Conservation (phyloP, 2,329 filamentous ascomycete genomes). For the Colletotrichum endophyticum region DNA sequence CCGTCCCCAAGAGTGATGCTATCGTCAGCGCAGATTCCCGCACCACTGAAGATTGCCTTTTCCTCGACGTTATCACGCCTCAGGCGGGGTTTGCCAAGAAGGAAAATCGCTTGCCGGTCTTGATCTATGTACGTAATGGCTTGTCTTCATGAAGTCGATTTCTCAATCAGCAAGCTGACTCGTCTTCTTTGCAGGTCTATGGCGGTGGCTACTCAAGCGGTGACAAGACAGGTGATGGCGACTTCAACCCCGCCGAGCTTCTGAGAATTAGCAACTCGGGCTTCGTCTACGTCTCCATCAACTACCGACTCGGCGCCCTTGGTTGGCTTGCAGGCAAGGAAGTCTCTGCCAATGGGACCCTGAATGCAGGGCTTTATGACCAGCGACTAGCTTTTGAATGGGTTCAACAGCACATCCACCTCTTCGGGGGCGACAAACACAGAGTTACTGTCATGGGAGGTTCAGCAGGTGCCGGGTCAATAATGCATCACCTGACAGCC, state of each 20-base stretch:
- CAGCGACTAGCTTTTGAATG: neutral
- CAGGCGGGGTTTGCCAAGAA: neutral
- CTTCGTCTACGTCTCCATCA: neutral
- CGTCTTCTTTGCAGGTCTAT: neutral
- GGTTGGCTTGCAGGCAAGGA: slow-evolving; percentile 9
- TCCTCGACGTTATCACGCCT: neutral
- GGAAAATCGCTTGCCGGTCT: neutral
- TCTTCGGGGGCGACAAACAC: neutral
- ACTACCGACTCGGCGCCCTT: neutral
- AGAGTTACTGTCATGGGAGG: neutral
- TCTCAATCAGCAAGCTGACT: neutral
- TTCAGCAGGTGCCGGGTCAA: neutral
- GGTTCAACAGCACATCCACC: neutral
- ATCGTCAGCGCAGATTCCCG: neutral
- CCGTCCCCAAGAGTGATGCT: slow-evolving; percentile 23
- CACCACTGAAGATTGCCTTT: neutral
- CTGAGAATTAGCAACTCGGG: neutral
- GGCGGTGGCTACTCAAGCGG: slow-evolving; percentile 1
- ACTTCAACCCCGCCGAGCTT: neutral
- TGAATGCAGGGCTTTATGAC: slow-evolving; percentile 2
- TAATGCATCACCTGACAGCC: neutral
- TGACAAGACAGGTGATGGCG: neutral
- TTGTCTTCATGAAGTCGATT: neutral
- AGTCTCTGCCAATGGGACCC: neutral
- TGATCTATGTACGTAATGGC: neutral